phyloP scores from a whole-genome alignment of 495 filamentous ascomycete genomes.

The Penicillium coffeae region DNA sequence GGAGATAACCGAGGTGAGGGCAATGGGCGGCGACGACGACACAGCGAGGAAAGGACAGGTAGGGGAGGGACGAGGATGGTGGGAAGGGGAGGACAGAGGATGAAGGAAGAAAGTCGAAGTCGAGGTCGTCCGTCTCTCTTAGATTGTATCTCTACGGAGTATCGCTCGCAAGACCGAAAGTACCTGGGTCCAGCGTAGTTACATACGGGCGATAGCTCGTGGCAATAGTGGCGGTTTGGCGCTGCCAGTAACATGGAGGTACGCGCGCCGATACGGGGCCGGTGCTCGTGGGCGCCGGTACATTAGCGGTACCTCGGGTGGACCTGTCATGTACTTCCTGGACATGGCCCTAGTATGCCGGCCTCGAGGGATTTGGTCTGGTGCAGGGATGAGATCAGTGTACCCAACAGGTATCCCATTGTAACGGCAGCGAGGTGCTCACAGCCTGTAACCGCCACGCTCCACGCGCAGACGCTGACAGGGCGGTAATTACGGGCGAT shows the following conservation, averaged over 20 bases:
- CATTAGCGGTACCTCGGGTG: neutral
- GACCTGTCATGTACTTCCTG: neutral
- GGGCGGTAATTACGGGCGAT: neutral
- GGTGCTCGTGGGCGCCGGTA: neutral
- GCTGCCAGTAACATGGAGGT: neutral
- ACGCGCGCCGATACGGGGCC: neutral
- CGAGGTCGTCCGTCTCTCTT: no score
- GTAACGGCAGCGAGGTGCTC: neutral
- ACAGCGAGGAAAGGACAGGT: neutral
- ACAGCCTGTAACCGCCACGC: neutral
- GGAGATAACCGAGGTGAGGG: constrained; percentile 38
- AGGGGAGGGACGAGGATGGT: constrained; percentile 4
- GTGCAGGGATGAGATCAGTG: neutral
- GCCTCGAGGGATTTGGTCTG: no score
- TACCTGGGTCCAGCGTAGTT: constrained; percentile 20
- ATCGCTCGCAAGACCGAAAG: constrained; percentile 5
- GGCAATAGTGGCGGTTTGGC: constrained; percentile 18
- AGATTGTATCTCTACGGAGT: neutral
- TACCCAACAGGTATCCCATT: neutral
- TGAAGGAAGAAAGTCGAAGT: neutral
- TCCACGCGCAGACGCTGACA: neutral
- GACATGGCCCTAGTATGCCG: no score
- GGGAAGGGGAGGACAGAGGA: constrained; percentile 2
- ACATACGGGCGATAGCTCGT: constrained; percentile 12
- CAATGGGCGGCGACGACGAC: constrained; percentile 28